These are phyloP conservation scores for Nissolia schottii DNA, from an alignment of 306 rosid species.

Conservation along the genomic window DNA sequence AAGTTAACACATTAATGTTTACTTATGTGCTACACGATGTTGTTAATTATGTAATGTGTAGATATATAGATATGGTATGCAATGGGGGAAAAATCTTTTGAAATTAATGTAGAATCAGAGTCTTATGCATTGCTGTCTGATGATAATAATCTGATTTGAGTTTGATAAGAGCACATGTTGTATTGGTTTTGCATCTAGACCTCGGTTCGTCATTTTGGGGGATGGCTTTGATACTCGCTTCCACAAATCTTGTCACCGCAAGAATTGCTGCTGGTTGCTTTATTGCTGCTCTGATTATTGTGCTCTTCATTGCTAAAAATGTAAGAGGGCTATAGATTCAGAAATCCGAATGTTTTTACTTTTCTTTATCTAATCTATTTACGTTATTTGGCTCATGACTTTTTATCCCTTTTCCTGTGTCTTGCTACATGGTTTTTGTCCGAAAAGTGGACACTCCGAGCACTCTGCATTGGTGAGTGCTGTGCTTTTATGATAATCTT, in stretches of 20 bases:
- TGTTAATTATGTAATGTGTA: not conserved
- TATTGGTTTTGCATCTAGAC: constrained; percentile 50
- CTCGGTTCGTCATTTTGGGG: constrained; percentile 99
- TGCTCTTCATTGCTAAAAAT: constrained; percentile 85
- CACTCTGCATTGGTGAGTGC: constrained; percentile 81
- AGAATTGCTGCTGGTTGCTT: constrained; percentile 95
- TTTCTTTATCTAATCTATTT: not conserved
- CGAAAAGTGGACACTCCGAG: constrained; percentile 93
- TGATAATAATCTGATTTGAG: constrained; percentile 2
- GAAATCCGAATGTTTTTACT: not conserved
- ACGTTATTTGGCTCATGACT: constrained; percentile 15
- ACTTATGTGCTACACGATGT: not conserved
- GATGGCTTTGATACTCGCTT: constrained; percentile 87
- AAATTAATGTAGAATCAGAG: constrained; percentile 7
- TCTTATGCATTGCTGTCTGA: not conserved
- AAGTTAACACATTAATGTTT: not conserved
- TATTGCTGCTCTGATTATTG: constrained; percentile 65
- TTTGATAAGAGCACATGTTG: constrained; percentile 8
- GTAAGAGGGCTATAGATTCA: constrained; percentile 44
- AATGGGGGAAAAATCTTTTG: not conserved
- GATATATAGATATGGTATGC: not conserved
- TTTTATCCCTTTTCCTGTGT: constrained; percentile 12
- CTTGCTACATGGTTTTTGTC: constrained; percentile 11
- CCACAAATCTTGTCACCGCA: constrained; percentile 74
- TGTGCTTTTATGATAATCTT: constrained; percentile 27